Evolutionary conservation across 352 stramenopile species (phyloP).

Genomic region (Thraustotheca clavata): DNA sequence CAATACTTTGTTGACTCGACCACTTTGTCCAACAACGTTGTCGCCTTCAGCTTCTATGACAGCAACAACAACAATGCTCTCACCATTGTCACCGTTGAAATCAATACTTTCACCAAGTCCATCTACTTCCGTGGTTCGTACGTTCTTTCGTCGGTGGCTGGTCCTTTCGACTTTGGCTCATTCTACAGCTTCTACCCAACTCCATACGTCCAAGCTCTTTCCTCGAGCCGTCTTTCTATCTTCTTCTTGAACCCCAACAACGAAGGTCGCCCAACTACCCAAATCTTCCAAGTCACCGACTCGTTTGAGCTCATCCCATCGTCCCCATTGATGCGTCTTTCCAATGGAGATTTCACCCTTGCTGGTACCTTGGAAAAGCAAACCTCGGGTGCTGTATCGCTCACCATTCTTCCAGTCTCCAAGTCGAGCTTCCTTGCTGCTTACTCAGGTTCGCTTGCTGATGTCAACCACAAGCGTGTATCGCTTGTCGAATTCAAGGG

Average conservation of each 20-base stretch:
- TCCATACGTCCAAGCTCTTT: slow-evolving; percentile 42
- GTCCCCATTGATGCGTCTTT: slow-evolving; percentile 53
- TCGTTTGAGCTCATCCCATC: slow-evolving; percentile 41
- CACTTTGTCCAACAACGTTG: slow-evolving; percentile 45
- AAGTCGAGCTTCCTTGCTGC: slow-evolving; percentile 39
- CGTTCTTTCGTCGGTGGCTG: slow-evolving; percentile 48
- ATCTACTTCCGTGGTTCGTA: slow-evolving; percentile 63
- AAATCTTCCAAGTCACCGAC: slow-evolving; percentile 56
- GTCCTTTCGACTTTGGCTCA: slow-evolving; percentile 60
- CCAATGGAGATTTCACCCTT: slow-evolving; percentile 59
- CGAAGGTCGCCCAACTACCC: slow-evolving; percentile 58
- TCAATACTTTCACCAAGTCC: slow-evolving; percentile 39
- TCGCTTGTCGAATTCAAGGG: slow-evolving; percentile 58
- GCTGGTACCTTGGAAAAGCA: slow-evolving; percentile 42
- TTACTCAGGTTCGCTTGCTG: slow-evolving; percentile 50
- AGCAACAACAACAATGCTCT: slow-evolving; percentile 64
- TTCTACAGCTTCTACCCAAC: slow-evolving; percentile 58
- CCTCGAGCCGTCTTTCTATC: slow-evolving; percentile 46
- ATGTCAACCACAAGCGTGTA: slow-evolving; percentile 55
- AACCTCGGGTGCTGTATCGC: slow-evolving; percentile 32
- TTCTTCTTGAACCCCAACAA: slow-evolving; percentile 72
- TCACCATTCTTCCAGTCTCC: slow-evolving; percentile 47
- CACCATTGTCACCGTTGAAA: slow-evolving; percentile 57
- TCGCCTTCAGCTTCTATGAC: slow-evolving; percentile 65
- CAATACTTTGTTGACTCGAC: slow-evolving; percentile 65